phyloP scores from a whole-genome alignment of 169 alveolate species.

The Plasmodium knowlesi region DNA sequence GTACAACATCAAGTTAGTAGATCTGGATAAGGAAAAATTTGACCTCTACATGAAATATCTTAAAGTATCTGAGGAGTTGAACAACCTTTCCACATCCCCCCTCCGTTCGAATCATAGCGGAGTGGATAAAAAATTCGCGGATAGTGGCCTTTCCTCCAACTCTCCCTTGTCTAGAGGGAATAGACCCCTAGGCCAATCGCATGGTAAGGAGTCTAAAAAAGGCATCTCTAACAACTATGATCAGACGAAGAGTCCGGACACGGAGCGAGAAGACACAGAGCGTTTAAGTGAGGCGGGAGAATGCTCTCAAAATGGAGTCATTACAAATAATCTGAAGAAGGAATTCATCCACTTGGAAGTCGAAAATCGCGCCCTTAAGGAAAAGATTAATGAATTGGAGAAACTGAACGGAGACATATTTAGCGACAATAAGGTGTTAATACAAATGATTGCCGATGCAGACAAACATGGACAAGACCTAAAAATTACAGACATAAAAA shows the following conservation, averaged over 20 bases:
- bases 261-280: background rate
- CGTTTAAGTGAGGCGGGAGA: background rate
- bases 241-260: background rate
- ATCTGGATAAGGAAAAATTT: constrained; percentile 60
- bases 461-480: background rate
- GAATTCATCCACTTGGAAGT: constrained; percentile 32
- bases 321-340: background rate
- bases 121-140: background rate
- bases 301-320: background rate
- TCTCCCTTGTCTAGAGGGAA: background rate
- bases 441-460: constrained; percentile 13
- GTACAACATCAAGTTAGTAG: constrained; percentile 43
- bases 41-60: constrained; percentile 56
- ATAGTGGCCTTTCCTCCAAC: background rate
- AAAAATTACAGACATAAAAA: background rate
- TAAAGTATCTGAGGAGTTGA: constrained; percentile 33
- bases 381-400: constrained; percentile 44
- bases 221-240: background rate
- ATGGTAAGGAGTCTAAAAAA: background rate
- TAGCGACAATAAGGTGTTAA: constrained; percentile 57
- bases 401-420: constrained; percentile 15
- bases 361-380: constrained; percentile 31
- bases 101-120: background rate
- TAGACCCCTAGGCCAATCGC: background rate
- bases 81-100: constrained; percentile 7